phyloP scores from a whole-genome alignment of 768 basidiomycete genomes.

The Suillus americanus region DNA sequence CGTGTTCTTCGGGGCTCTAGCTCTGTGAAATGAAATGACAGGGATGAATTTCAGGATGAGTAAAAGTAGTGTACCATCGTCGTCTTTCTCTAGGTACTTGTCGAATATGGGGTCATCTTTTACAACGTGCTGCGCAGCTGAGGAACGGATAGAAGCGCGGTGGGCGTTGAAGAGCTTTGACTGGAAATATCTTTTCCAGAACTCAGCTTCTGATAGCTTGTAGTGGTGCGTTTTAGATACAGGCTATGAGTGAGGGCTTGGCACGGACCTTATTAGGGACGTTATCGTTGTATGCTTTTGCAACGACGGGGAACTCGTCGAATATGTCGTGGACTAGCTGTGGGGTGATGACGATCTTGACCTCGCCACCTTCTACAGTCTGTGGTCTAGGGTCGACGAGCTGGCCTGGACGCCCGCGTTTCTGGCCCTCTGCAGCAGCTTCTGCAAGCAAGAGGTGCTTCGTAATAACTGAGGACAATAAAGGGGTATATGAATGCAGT shows the following conservation, averaged over 20 bases:
- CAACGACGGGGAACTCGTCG: constrained; percentile 95
- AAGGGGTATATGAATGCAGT: constrained; percentile 12
- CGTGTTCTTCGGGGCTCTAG: constrained; percentile 74
- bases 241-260: constrained; percentile 4
- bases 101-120: constrained; percentile 94
- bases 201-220: constrained; percentile 86
- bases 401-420: constrained; percentile 80
- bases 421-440: constrained; percentile 69
- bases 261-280: constrained; percentile 76
- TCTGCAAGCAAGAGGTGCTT: constrained; percentile 79
- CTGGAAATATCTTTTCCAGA: constrained; percentile 97
- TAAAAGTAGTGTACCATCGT: constrained; percentile 64
- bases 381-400: constrained; percentile 88
- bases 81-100: constrained; percentile 92
- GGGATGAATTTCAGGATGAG: not conserved
- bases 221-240: constrained; percentile 10
- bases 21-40: constrained; percentile 39
- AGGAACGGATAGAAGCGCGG: constrained; percentile 87
- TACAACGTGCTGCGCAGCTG: constrained; percentile 79
- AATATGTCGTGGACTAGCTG: constrained; percentile 95
- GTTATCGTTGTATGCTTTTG: constrained; percentile 88
- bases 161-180: constrained; percentile 95
- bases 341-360: constrained; percentile 87
- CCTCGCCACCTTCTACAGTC: constrained; percentile 79
- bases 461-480: constrained; percentile 20